A percentile compares a stretch with the other conserved stretches of the same genome.
phyloP scores from a whole-genome alignment of 805 yeast species.

The Ogataea haglerorum region DNA sequence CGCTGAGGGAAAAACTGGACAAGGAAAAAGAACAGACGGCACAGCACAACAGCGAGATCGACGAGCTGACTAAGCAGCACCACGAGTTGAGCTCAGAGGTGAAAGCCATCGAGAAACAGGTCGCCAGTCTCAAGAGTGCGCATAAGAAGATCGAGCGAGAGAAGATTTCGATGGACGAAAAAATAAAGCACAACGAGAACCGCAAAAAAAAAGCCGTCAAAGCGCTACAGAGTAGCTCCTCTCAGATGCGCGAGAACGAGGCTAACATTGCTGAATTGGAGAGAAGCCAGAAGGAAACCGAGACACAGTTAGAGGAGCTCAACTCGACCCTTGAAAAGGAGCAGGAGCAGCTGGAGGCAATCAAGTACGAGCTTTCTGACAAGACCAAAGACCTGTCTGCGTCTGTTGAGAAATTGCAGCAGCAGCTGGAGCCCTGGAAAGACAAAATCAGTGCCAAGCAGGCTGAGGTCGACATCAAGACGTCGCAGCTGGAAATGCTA shows the following conservation, averaged over 20 bases:
- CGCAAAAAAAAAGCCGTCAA: slow-evolving; percentile 61
- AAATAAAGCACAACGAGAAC: slow-evolving; percentile 57
- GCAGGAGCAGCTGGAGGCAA: slow-evolving; percentile 52
- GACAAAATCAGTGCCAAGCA: slow-evolving; percentile 60
- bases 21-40: slow-evolving; percentile 42
- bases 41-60: slow-evolving; percentile 38
- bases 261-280: slow-evolving; percentile 44
- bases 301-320: slow-evolving; percentile 44
- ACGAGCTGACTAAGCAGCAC: slow-evolving; percentile 30
- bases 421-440: slow-evolving; percentile 79
- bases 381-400: slow-evolving; percentile 69
- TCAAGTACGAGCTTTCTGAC: slow-evolving; percentile 63
- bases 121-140: slow-evolving; percentile 32
- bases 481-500: slow-evolving; percentile 61
- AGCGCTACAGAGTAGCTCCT: slow-evolving; percentile 45
- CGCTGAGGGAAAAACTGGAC: slow-evolving; percentile 38
- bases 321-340: slow-evolving; percentile 48
- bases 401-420: slow-evolving; percentile 61
- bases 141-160: slow-evolving; percentile 50
- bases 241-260: slow-evolving; percentile 42
- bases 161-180: slow-evolving; percentile 72
- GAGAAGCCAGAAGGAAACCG: slow-evolving; percentile 42
- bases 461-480: slow-evolving; percentile 60
- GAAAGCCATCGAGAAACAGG: slow-evolving; percentile 24
- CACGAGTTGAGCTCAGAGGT: slow-evolving; percentile 21